A percentile compares a stretch with the other conserved stretches of the same genome.
Conservation (phyloP, 495 filamentous ascomycete species). For the Talaromyces adpressus region DNA sequence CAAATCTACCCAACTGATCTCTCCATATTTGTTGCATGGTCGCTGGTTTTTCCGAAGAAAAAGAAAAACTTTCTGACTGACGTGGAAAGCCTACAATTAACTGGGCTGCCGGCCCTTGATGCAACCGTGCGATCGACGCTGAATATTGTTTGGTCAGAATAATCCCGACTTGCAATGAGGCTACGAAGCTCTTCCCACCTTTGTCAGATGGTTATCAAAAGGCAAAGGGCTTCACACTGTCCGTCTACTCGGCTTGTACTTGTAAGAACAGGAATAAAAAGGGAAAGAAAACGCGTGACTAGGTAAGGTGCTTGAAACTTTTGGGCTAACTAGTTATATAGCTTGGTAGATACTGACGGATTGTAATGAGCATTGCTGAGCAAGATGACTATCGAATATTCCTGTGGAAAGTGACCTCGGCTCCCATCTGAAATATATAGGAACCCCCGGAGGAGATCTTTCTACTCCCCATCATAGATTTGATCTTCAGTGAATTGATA, state of each 20-base stretch:
- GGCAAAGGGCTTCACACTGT: no score
- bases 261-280: neutral
- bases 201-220: no score
- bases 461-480: slow-evolving; percentile 27
- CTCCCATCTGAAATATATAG: neutral
- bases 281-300: neutral
- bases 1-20: neutral
- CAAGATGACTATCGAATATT: neutral
- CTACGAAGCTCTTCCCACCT: no score
- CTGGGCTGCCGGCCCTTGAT: neutral
- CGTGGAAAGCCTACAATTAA: neutral
- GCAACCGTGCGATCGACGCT: neutral
- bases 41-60: no score
- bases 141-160: neutral
- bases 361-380: neutral
- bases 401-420: neutral
- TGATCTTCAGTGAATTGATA: slow-evolving; percentile 21
- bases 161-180: no score
- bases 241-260: neutral
- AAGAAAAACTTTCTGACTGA: neutral
- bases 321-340: neutral
- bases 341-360: neutral
- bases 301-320: neutral
- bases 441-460: neutral
- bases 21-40: no score